These are phyloP conservation scores for Blastocystis sp. DNA, from an alignment of 352 stramenopile species.

Conservation along the genomic window DNA sequence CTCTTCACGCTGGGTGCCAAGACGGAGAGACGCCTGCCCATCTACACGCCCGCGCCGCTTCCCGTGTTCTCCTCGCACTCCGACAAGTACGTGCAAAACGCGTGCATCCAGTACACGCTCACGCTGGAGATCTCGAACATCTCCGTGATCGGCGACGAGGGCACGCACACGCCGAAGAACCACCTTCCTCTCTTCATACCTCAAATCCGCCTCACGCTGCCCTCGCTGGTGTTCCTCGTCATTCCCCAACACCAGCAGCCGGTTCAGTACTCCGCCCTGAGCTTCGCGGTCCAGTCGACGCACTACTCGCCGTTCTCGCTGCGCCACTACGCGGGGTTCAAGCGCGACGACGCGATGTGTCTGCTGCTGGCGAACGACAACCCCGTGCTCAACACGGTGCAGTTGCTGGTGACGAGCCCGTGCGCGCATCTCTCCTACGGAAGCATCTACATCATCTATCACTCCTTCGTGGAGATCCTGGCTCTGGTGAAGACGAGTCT, in stretches of 20 bases:
- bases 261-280: not conserved
- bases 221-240: conserved; percentile 23
- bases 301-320: conserved; percentile 21
- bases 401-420: not conserved
- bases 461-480: conserved; percentile 7
- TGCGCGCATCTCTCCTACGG: conserved; percentile 12
- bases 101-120: conserved; percentile 12
- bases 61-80: not conserved
- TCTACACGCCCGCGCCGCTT: not conserved
- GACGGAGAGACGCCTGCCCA: not conserved
- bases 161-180: not conserved
- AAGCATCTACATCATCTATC: conserved; percentile 30
- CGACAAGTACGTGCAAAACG: not conserved
- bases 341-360: conserved; percentile 11
- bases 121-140: conserved; percentile 22
- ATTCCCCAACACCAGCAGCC: conserved; percentile 13
- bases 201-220: conserved; percentile 20
- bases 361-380: conserved; percentile 1
- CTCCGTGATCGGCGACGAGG: conserved; percentile 35
- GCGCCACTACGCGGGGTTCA: conserved; percentile 6
- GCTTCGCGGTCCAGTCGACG: not conserved
- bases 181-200: conserved; percentile 36
- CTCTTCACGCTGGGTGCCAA: not conserved
- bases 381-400: conserved; percentile 10
- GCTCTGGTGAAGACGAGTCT: not conserved